Base-by-base conservation (phyloP, 345 rosid genomes). In the Xanthoceras sorbifolium region DNA sequence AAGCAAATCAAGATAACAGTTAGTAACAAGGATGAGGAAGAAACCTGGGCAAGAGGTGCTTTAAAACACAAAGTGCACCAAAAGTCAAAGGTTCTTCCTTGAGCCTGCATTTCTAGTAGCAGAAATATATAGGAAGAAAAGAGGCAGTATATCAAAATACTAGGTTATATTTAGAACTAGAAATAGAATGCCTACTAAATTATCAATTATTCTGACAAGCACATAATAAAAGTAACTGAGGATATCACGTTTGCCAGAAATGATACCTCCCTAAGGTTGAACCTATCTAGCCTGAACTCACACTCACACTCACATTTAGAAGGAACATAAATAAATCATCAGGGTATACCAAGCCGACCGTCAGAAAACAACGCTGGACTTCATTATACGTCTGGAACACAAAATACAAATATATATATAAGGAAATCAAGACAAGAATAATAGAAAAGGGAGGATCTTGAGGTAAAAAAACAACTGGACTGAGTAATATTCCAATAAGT, bases 11-110 rank as follows among this genome's bases (percentile, higher is more conserved):
- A 76, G 70, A 70, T 26, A 48, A 54, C 28, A 46, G 36, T 14
- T 8, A 69, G 44, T 65, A 52, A 20, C 55, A 71, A 34, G 71
- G 72, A 79, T 23, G 70, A 26, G n/a, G 65, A 72, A 81, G 69
- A 85, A 82, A 95, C 99, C 99, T 93, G 60, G 96, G 99, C 69
- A 95, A 77, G 22, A 95, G 90, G 89, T 93, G 99, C 83, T 95
- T 95, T 76, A 95, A 68, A 77, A 90, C 95, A 82, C 92, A 93
- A 54, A 95, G 89, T 23, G 98, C 89, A 72, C 98, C 97, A 85
- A 89, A 93, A 67, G 96, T 92, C 83, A 89, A 85, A 84, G 86
- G 88, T 76, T 93, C 98, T 87, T 95, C 99, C 85, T 87, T 95
- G 84, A 93, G 78, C 85, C 89, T 89, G 89, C 96, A 93, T 90